Evolutionary conservation across 2,329 filamentous ascomycete genomes (phyloP).

Genomic region (Penicillium sp.): DNA sequence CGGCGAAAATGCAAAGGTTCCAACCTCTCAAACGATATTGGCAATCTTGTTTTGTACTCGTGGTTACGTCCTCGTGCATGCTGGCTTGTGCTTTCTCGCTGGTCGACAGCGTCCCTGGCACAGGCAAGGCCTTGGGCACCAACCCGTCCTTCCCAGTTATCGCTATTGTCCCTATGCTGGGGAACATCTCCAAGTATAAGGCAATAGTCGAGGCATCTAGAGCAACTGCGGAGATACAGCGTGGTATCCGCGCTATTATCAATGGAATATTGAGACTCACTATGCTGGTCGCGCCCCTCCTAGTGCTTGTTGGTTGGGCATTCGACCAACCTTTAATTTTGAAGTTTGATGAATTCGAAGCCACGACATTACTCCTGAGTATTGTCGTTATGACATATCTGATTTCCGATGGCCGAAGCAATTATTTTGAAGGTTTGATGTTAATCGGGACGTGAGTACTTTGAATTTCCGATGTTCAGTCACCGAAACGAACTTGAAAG

Average conservation of each 20-base stretch:
- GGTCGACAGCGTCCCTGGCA: constrained; percentile 8
- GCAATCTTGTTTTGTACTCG: constrained; percentile 2
- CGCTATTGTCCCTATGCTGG: constrained; percentile 16
- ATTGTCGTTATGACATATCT: constrained; percentile 26
- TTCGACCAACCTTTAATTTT: constrained; percentile 14
- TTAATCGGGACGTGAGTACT: constrained; percentile 25
- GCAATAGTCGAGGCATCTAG: constrained; percentile 14
- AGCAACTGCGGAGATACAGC: constrained; percentile 12
- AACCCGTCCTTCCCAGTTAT: constrained; percentile 7
- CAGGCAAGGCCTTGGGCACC: constrained; percentile 6
- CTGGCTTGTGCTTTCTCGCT: constrained; percentile 12
- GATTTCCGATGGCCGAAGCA: constrained; percentile 24
- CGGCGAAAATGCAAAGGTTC: background rate
- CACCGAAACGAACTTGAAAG: no score
- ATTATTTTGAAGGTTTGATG: constrained; percentile 27
- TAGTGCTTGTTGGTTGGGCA: constrained; percentile 19
- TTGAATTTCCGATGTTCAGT: background rate
- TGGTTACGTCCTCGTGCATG: constrained; percentile 2
- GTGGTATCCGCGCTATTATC: constrained; percentile 19
- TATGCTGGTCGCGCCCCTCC: constrained; percentile 17
- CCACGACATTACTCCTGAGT: constrained; percentile 22
- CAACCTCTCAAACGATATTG: background rate
- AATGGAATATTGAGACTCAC: constrained; percentile 19
- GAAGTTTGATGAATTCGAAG: constrained; percentile 23
- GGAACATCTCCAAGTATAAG: constrained; percentile 18